Evolutionary conservation across 345 rosid genomes (phyloP).

Genomic region (Acer saccharum): DNA sequence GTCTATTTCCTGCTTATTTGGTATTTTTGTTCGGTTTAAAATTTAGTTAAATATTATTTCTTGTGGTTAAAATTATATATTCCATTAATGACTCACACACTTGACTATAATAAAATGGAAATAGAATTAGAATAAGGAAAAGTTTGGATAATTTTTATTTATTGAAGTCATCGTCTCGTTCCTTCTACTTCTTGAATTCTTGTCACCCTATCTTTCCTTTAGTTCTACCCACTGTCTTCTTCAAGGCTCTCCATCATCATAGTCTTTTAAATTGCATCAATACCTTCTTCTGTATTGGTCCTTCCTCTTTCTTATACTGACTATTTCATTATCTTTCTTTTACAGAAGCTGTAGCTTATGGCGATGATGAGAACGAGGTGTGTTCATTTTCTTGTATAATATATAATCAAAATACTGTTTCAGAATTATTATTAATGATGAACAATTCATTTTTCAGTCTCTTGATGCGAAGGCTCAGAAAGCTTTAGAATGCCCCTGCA

Average conservation of each 20-base stretch:
- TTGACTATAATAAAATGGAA: neutral
- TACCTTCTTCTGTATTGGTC: neutral
- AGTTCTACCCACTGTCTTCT: neutral
- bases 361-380: slow-evolving; percentile 61
- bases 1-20: neutral
- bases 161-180: neutral
- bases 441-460: slow-evolving; percentile 49
- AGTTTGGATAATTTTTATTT: neutral
- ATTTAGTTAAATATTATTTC: neutral
- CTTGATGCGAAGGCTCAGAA: slow-evolving; percentile 74
- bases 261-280: neutral
- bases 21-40: no score
- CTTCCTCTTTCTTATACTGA: slow-evolving; percentile 19
- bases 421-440: slow-evolving; percentile 16
- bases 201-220: neutral
- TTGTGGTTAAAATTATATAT: neutral
- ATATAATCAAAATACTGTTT: neutral
- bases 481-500: slow-evolving; percentile 91
- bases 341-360: slow-evolving; percentile 84
- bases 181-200: neutral
- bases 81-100: neutral
- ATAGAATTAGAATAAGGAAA: neutral
- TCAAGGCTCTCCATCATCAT: neutral
- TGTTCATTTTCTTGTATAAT: neutral
- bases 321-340: slow-evolving; percentile 15